Evolutionary conservation across 2,329 filamentous ascomycete species (phyloP), one percentile per base, ranked within the genome.

Genomic region (Colletotrichum sp.): DNA sequence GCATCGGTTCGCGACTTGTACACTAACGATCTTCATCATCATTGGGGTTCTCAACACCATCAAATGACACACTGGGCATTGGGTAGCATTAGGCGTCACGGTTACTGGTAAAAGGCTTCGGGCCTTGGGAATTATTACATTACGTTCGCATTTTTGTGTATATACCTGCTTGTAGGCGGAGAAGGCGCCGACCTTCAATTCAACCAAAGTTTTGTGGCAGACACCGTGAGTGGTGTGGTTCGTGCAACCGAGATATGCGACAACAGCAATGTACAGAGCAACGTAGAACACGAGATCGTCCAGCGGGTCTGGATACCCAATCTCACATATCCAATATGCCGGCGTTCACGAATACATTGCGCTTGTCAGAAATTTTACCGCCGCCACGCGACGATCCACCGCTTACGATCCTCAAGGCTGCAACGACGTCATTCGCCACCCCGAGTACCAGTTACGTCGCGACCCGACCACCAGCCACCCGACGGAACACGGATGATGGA

Each of bases 1-100:
- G 69, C 73, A 75, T 75, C 63, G 73, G 64, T 63, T 75, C 63
- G 73, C 73, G 69, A 75, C 64, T 73, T 75, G 73, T 73, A 75
- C 58, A 75, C 69, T 75, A 75, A 75, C 69, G 73, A 73, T 64
- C 58, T 55, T 75, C 56, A 73, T 75, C 56, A 56, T 71, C 65
- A 73, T 74, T 36, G 73, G 58, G 73, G 63, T 59, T 75, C 64
- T 61, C 69, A 71, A 74, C 32, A 75, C 63, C 70, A n/a, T 63
- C 63, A 67, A 68, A 75, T 73, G 69, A 69, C 69, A 28, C 24
- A 28, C 24, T 58, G 73, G 73, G 73, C 73, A 75, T 69, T 52
- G 73, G 73, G 63, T 24, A 75, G 73, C 69, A 75, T 75, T 24
- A 32, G 73, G 73, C 73, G 73, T 75, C 73, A 48, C 55, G 69